phyloP scores from a whole-genome alignment of 2,329 filamentous ascomycete genomes.

The Penicillium sp. region DNA sequence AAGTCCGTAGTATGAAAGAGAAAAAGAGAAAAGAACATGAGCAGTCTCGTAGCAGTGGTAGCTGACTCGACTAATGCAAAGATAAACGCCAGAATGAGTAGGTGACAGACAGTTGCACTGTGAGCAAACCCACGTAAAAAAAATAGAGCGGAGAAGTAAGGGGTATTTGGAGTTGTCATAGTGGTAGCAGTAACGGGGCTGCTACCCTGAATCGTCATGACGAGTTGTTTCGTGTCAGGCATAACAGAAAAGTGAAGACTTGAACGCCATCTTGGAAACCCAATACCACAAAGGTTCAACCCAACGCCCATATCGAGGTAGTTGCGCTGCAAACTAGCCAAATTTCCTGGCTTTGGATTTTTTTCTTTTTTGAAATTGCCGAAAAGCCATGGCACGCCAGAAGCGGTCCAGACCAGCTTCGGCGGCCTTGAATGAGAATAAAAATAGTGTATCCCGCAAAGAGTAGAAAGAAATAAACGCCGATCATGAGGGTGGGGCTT shows the following conservation, averaged over 20 bases:
- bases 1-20: conserved; percentile 3
- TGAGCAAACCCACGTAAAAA: background rate
- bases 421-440: conserved; percentile 17
- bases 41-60: background rate
- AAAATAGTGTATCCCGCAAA: background rate
- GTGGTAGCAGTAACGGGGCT: background rate
- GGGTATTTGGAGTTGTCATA: conserved; percentile 7
- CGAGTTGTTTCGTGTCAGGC: conserved; percentile 5
- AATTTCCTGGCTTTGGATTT: conserved; percentile 7
- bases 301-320: conserved; percentile 8
- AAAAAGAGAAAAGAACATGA: background rate
- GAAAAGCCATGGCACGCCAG: conserved; percentile 17
- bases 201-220: conserved; percentile 6
- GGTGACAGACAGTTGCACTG: background rate
- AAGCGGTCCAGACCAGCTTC: conserved; percentile 29
- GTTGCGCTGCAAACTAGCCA: conserved; percentile 12
- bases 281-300: conserved; percentile 3
- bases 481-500: conserved; percentile 27
- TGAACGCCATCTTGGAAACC: conserved; percentile 14
- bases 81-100: conserved; percentile 7
- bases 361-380: conserved; percentile 14
- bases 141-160: conserved; percentile 1
- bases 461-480: conserved; percentile 19
- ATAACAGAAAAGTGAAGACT: conserved; percentile 7
- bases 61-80: conserved; percentile 9